Percentiles rank a stretch among this genome's conserved stretches.
These are phyloP conservation scores for Picochlorum sp. DNA, from an alignment of 139 green algal genomes.

Conservation along the genomic window DNA sequence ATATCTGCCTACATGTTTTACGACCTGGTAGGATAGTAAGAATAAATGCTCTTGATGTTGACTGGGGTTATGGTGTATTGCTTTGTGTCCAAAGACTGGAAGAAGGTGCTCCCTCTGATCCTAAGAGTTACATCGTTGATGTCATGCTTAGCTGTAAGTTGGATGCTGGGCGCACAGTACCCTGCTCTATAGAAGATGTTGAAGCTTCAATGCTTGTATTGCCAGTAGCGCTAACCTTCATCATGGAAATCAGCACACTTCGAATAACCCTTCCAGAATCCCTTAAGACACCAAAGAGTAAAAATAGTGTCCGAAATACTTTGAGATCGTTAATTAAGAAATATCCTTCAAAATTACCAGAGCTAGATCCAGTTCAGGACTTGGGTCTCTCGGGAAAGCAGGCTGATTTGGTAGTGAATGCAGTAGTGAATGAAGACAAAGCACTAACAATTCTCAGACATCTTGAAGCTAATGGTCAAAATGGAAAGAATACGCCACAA, in stretches of 20 bases:
- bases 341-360: constrained; percentile 44
- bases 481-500: not conserved
- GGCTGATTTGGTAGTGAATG: not conserved
- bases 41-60: constrained; percentile 11
- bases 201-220: constrained; percentile 59
- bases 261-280: constrained; percentile 70
- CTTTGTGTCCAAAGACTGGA: constrained; percentile 30
- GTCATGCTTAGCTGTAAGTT: constrained; percentile 37
- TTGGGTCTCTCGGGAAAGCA: constrained; percentile 55
- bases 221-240: constrained; percentile 53
- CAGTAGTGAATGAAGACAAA: not conserved
- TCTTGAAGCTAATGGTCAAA: not conserved
- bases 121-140: constrained; percentile 47
- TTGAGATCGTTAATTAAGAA: constrained; percentile 32
- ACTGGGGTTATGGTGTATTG: constrained; percentile 82
- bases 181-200: not conserved
- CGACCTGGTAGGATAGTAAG: constrained; percentile 63
- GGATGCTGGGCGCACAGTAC: not conserved
- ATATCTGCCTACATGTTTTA: constrained; percentile 63
- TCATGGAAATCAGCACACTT: constrained; percentile 52
- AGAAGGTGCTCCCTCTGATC: not conserved
- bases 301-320: constrained; percentile 36
- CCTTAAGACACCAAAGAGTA: constrained; percentile 42
- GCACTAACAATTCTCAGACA: not conserved
- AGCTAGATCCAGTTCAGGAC: constrained; percentile 74